Percentiles rank a stretch among this genome's conserved stretches.
phyloP scores from a whole-genome alignment of 495 filamentous ascomycete species.

The Trichoderma gamsii region DNA sequence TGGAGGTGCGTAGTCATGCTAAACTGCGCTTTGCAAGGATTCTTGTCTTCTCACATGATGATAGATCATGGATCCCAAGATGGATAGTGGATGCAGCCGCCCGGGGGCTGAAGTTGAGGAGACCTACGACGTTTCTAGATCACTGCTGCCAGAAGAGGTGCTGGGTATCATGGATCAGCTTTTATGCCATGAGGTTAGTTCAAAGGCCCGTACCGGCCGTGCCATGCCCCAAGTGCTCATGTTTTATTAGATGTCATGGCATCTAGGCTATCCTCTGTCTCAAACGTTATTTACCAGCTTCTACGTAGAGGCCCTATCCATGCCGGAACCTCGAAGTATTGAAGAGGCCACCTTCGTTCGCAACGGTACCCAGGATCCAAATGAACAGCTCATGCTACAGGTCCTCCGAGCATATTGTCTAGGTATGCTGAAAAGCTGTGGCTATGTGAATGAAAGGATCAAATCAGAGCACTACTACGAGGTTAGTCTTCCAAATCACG shows the following conservation, averaged over 20 bases:
- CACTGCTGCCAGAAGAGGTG: constrained; percentile 69
- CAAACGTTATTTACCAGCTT: constrained; percentile 93
- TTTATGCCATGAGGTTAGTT: constrained; percentile 73
- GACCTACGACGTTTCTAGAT: constrained; percentile 70
- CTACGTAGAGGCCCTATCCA: constrained; percentile 80
- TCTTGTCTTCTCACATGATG: constrained; percentile 7
- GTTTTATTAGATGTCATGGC: constrained; percentile 79
- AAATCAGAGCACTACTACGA: constrained; percentile 80
- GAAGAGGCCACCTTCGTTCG: constrained; percentile 63
- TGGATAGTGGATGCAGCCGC: constrained; percentile 84
- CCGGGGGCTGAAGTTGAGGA: constrained; percentile 76
- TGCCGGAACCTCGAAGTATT: constrained; percentile 58
- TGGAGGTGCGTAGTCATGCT: constrained; percentile 64
- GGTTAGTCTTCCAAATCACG: constrained; percentile 42
- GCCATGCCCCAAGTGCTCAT: neutral
- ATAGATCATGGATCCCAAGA: constrained; percentile 97
- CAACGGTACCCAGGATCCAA: constrained; percentile 22
- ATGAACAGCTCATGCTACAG: constrained; percentile 47
- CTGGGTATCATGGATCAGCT: constrained; percentile 93
- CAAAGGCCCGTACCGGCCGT: neutral
- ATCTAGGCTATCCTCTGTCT: constrained; percentile 86
- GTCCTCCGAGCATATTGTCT: constrained; percentile 84
- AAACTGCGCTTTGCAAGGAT: constrained; percentile 4
- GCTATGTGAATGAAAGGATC: constrained; percentile 68
- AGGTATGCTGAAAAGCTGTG: constrained; percentile 75